phyloP scores from a whole-genome alignment of 2,329 filamentous ascomycete species.

The Sarocladium strictum region DNA sequence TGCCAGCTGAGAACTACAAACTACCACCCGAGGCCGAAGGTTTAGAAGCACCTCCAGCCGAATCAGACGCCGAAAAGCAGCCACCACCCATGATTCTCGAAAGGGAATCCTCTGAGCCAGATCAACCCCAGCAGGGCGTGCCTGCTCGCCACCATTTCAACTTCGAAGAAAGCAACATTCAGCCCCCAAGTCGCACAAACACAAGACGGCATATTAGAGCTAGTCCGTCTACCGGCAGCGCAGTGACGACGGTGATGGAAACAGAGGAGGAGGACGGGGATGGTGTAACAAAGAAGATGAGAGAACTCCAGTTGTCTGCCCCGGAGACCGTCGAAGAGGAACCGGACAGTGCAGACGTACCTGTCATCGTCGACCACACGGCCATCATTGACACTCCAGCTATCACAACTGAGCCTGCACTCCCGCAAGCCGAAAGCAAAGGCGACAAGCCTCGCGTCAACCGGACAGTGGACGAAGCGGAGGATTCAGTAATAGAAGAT shows the following conservation, averaged over 20 bases:
- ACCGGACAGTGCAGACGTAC: slow-evolving; percentile 32
- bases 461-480: slow-evolving; percentile 18
- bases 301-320: slow-evolving; percentile 39
- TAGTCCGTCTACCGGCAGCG: slow-evolving; percentile 71
- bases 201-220: slow-evolving; percentile 77
- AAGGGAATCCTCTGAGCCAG: slow-evolving; percentile 16
- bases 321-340: slow-evolving; percentile 55
- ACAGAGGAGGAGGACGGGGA: slow-evolving; percentile 67
- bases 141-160: neutral
- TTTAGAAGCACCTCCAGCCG: slow-evolving; percentile 45
- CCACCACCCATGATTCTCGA: slow-evolving; percentile 30
- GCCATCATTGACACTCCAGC: slow-evolving; percentile 16
- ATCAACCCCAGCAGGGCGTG: slow-evolving; percentile 17
- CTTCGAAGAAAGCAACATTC: slow-evolving; percentile 28
- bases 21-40: slow-evolving; percentile 91
- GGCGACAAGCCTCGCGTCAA: slow-evolving; percentile 17
- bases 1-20: slow-evolving; percentile 93
- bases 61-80: slow-evolving; percentile 34
- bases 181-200: slow-evolving; percentile 56
- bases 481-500: neutral
- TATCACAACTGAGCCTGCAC: neutral
- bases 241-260: slow-evolving; percentile 76
- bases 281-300: slow-evolving; percentile 40
- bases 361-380: slow-evolving; percentile 34
- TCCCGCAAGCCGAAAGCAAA: slow-evolving; percentile 11